phyloP scores from a whole-genome alignment of 371 early-diverging fungal species.

The Racocetra persica region DNA sequence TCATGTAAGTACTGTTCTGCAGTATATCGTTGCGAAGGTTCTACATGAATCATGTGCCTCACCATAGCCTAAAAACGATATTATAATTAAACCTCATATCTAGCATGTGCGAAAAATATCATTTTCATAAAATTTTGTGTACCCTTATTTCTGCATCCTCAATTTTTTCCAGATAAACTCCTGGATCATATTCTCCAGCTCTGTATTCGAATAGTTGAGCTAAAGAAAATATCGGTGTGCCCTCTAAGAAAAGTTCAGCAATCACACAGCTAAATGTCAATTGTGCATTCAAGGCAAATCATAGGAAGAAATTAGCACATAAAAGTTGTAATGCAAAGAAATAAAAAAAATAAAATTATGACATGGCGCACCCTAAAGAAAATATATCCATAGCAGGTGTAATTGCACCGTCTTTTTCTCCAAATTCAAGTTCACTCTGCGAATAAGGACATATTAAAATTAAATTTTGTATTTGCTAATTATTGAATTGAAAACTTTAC shows the following conservation, averaged over 20 bases:
- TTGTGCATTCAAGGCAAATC: neutral
- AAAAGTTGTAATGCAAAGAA: no score
- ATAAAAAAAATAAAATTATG: neutral
- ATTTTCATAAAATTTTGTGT: slow-evolving; percentile 38
- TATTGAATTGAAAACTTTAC: slow-evolving; percentile 24
- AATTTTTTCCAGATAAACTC: slow-evolving; percentile 74
- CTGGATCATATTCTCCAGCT: slow-evolving; percentile 77
- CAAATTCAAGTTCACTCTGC: slow-evolving; percentile 51
- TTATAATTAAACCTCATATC: neutral
- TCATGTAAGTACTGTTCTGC: slow-evolving; percentile 75
- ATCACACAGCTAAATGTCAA: slow-evolving; percentile 79
- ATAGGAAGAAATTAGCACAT: neutral
- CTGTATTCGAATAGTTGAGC: slow-evolving; percentile 91
- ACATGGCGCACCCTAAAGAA: slow-evolving; percentile 78
- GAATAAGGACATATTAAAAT: neutral
- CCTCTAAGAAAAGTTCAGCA: slow-evolving; percentile 93
- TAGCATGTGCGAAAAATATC: neutral
- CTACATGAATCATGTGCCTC: slow-evolving; percentile 84
- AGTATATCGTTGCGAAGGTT: slow-evolving; percentile 74
- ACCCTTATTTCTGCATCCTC: slow-evolving; percentile 81
- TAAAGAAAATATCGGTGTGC: slow-evolving; percentile 86
- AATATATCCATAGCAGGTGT: slow-evolving; percentile 93
- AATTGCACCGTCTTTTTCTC: slow-evolving; percentile 58
- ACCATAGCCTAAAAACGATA: slow-evolving; percentile 65
- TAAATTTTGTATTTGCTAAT: neutral